phyloP scores from a whole-genome alignment of 441 rosid genomes.

The Gossypium laxum region DNA sequence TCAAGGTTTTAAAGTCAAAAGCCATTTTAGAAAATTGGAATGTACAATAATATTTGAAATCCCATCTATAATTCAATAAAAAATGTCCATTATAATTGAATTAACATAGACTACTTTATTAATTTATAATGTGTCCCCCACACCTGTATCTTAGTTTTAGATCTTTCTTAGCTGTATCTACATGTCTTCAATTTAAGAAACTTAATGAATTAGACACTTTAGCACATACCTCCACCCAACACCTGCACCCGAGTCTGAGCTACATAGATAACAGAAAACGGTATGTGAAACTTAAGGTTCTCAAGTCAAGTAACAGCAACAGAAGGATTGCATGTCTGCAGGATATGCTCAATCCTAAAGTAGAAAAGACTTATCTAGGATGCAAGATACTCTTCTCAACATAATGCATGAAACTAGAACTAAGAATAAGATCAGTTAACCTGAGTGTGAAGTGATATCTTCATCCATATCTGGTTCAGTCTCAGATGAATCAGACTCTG shows the following conservation, averaged over 20 bases:
- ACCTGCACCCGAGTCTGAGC: neutral
- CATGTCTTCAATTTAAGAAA: neutral
- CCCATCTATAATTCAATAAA: neutral
- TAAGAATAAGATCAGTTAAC: conserved; percentile 28
- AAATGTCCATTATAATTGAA: neutral
- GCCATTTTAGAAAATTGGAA: neutral
- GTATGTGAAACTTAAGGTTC: neutral
- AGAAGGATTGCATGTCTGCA: neutral
- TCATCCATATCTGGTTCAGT: conserved; percentile 68
- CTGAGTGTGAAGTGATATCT: conserved; percentile 51
- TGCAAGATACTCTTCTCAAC: conserved; percentile 16
- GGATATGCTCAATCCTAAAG: neutral
- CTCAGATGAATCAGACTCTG: conserved; percentile 67
- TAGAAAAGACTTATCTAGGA: neutral
- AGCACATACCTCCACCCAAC: neutral
- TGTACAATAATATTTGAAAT: neutral
- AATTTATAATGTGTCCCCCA: neutral
- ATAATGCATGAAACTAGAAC: neutral
- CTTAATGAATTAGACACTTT: neutral
- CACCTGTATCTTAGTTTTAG: neutral
- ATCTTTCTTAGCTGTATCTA: neutral
- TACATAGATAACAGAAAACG: neutral
- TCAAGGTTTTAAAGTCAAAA: neutral
- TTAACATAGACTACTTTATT: too few species aligned
- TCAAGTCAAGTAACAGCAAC: neutral